Evolutionary conservation across 148 eudicot species (phyloP).

Genomic region (Fallopia convolvulus): DNA sequence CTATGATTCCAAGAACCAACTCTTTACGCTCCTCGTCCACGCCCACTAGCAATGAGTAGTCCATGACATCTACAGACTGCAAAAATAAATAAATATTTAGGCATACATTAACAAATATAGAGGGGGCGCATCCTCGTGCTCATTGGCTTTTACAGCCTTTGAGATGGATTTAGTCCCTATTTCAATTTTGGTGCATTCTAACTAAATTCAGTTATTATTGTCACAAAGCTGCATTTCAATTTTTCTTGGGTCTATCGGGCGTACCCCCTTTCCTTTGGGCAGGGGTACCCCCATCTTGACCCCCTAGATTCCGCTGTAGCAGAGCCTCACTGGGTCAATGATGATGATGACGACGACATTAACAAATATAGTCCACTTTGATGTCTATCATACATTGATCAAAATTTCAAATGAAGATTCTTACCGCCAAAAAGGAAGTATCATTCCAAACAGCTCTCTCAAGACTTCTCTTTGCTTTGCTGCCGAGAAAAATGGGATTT

Average conservation of each 20-base stretch:
- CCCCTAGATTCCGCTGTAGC: too few species aligned
- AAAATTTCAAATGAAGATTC: background rate
- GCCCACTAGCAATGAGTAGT: constrained; percentile 88
- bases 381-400: background rate
- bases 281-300: too few species aligned
- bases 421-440: constrained; percentile 85
- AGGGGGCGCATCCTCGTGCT: too few species aligned
- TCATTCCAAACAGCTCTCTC: constrained; percentile 98
- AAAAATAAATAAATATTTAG: background rate
- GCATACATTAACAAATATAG: background rate
- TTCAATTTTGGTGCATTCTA: too few species aligned
- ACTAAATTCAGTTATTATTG: too few species aligned
- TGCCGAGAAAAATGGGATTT: constrained; percentile 82
- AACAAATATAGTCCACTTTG: background rate
- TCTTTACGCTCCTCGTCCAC: constrained; percentile 83
- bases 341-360: too few species aligned
- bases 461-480: constrained; percentile 78
- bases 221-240: too few species aligned
- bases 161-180: too few species aligned
- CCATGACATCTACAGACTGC: constrained; percentile 91
- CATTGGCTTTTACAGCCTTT: too few species aligned
- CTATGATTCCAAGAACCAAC: constrained; percentile 86
- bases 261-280: too few species aligned
- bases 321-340: too few species aligned
- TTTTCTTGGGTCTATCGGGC: too few species aligned